These are phyloP conservation scores for Penicillium sp. DNA, from an alignment of 2,329 filamentous ascomycete species.

Conservation along the genomic window DNA sequence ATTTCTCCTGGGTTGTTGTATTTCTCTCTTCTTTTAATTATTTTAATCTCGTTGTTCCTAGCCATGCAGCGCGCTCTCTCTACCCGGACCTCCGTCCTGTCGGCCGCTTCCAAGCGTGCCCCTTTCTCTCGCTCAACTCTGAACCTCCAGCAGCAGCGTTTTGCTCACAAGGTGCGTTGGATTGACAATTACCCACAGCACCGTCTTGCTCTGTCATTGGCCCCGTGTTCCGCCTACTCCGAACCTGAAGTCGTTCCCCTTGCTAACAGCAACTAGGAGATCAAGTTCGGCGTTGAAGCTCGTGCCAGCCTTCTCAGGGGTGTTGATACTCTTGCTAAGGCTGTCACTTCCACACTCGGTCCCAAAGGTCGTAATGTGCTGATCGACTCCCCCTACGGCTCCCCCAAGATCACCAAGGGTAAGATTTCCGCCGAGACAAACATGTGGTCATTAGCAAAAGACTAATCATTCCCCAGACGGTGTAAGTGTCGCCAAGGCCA, in stretches of 20 bases:
- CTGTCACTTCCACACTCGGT: slow-evolving; percentile 91
- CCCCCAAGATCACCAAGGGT: slow-evolving; percentile 99
- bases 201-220: not conserved
- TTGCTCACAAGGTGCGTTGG: slow-evolving; percentile 84
- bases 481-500: slow-evolving; percentile 85
- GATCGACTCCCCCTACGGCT: slow-evolving; percentile 97
- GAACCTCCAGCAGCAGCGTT: slow-evolving; percentile 83
- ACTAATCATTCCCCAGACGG: slow-evolving; percentile 58
- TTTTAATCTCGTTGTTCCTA: slow-evolving; percentile 23
- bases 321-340: slow-evolving; percentile 95
- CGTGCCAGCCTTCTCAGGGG: slow-evolving; percentile 84
- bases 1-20: slow-evolving; percentile 33
- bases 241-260: slow-evolving; percentile 12
- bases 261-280: slow-evolving; percentile 62
- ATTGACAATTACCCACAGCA: not conserved
- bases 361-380: slow-evolving; percentile 98
- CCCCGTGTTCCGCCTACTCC: slow-evolving; percentile 21
- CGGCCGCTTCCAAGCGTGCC: slow-evolving; percentile 56
- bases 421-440: slow-evolving; percentile 33
- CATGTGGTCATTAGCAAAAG: not conserved
- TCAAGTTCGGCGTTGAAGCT: slow-evolving; percentile 96
- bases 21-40: slow-evolving; percentile 23
- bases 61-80: slow-evolving; percentile 92
- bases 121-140: slow-evolving; percentile 61
- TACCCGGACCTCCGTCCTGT: slow-evolving; percentile 77